Evolutionary conservation across 2,329 filamentous ascomycete species (phyloP), one percentile per base, ranked within the genome.

Genomic region (Nothophoma quercina): DNA sequence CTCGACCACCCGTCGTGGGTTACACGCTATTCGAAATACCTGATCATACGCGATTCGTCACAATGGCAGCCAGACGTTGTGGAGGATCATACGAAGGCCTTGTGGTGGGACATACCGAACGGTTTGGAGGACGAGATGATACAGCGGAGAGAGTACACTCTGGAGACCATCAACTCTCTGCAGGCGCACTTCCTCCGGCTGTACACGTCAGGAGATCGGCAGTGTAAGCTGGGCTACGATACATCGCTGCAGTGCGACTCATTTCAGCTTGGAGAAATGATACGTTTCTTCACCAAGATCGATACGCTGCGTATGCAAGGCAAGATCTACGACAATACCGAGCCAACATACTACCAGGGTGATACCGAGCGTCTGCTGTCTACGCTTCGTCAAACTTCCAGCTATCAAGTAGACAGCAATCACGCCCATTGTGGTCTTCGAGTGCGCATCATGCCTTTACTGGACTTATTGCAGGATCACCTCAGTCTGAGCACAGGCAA

Each of bases 191-290:
- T 91, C 51, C 75, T 92, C 2, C 68, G 71, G 6, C 75, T 89
- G 0, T 92, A 91, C 70, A 84, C 84, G 1, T 88, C 88, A 8
- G 84, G 86, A n/a, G 80, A 79, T 22, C 72, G 79, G 21, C 89
- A 91, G 68, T 92, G 89, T 72, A 85, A 85, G 63, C 80, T 91
- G 0, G 88, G 89, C 44, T 92, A 92, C 71, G 88, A 90, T 65
- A 86, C 85, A 2, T 89, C 85, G 56, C 74, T 82, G 2, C 85
- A 88, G 33, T 92, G 89, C 70, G 89, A 93, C 74, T 87, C 85
- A 2, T 93, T 88, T 65, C 89, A 93, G 72, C 82, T 93, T 1
- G 89, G 89, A 18, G 88, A 92, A 73, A 90, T 90, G 80, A 75
- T 91, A 58, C 86, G 85, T 60, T 92, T 92, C 72, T 82, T 92